phyloP scores from a whole-genome alignment of 1,284 basidiomycete genomes.

The Puccinia coronata region DNA sequence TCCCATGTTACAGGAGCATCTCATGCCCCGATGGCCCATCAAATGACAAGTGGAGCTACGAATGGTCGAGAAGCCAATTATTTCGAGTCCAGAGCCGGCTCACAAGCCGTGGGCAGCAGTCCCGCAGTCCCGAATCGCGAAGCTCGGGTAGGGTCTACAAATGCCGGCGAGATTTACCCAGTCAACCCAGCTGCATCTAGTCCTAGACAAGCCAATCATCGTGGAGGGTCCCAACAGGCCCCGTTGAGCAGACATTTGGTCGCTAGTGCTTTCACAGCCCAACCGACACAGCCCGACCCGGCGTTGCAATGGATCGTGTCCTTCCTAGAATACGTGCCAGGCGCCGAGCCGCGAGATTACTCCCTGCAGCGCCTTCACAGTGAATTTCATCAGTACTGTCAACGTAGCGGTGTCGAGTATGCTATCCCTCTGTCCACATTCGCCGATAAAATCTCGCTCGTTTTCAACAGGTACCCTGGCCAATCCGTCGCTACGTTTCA shows the following conservation, averaged over 20 bases:
- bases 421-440: background rate
- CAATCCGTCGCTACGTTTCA: background rate
- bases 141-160: background rate
- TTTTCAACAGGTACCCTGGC: background rate
- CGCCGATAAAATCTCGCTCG: background rate
- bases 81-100: background rate
- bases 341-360: background rate
- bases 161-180: background rate
- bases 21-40: background rate
- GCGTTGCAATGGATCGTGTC: background rate
- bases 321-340: background rate
- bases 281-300: background rate
- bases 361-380: background rate
- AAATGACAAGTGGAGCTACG: background rate
- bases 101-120: background rate
- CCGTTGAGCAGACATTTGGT: background rate
- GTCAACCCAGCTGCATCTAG: background rate
- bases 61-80: background rate
- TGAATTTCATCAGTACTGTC: background rate
- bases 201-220: background rate
- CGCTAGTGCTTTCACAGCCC: background rate
- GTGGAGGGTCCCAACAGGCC: background rate
- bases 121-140: background rate
- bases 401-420: background rate
- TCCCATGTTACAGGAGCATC: background rate